These are phyloP conservation scores for Citrus reticulata DNA, from an alignment of 345 rosid genomes.

Conservation along the genomic window DNA sequence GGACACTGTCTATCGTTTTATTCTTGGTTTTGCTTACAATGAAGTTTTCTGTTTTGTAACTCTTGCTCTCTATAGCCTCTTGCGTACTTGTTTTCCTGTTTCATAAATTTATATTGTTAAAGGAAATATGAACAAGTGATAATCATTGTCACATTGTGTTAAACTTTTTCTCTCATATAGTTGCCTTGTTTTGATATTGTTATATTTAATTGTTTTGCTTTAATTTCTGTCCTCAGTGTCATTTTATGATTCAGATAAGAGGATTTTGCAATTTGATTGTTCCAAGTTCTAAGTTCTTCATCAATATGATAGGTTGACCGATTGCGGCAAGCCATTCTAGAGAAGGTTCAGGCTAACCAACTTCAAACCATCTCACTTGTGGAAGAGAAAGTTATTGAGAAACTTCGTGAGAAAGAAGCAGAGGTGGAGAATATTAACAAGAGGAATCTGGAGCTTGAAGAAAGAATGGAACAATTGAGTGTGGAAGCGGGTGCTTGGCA, in stretches of 20 bases:
- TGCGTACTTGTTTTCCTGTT: neutral
- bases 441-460: slow-evolving; percentile 80
- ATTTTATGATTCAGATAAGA: neutral
- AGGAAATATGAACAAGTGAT: neutral
- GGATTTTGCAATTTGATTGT: neutral
- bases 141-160: neutral
- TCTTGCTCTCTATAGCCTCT: neutral
- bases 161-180: neutral
- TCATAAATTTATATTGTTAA: neutral
- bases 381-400: slow-evolving; percentile 54
- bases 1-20: neutral
- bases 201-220: neutral
- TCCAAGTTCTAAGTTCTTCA: slow-evolving; percentile 2
- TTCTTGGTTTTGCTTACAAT: neutral
- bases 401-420: slow-evolving; percentile 68
- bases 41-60: neutral
- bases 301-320: slow-evolving; percentile 48
- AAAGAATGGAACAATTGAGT: slow-evolving; percentile 57
- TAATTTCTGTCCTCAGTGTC: neutral
- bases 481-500: slow-evolving; percentile 80
- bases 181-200: neutral
- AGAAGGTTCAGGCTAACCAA: slow-evolving; percentile 60
- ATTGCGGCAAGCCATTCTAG: slow-evolving; percentile 47
- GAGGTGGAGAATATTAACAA: slow-evolving; percentile 63
- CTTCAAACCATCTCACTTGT: slow-evolving; percentile 52